These are phyloP conservation scores for Apiotrichum mycotoxinovorans DNA, from an alignment of 1,284 basidiomycete genomes.

Conservation along the genomic window DNA sequence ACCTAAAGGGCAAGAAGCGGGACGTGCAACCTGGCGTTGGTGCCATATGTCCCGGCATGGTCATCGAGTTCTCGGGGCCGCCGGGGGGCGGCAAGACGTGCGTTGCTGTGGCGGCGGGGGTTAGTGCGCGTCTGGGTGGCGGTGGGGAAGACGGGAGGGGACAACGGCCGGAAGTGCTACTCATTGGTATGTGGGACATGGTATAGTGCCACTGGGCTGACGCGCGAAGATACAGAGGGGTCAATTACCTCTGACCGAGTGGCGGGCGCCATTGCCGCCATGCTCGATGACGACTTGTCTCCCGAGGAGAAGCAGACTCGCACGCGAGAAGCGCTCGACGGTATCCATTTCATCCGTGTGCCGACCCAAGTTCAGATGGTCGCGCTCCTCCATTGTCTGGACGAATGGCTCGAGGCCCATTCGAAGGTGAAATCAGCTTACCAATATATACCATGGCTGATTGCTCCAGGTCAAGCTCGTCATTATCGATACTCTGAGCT, in stretches of 20 bases:
- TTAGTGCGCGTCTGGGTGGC: constrained; percentile 32
- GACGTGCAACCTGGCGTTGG: constrained; percentile 10
- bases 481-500: constrained; percentile 47
- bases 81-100: constrained; percentile 47
- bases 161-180: constrained; percentile 37
- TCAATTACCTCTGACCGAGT: constrained; percentile 36
- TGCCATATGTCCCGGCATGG: constrained; percentile 36
- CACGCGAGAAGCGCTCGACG: constrained; percentile 20
- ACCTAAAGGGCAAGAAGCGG: constrained; percentile 22
- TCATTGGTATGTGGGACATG: constrained; percentile 38
- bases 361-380: constrained; percentile 47
- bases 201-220: not conserved
- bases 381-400: constrained; percentile 41
- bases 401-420: constrained; percentile 42
- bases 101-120: constrained; percentile 28
- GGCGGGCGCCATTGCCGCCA: constrained; percentile 19
- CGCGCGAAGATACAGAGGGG: constrained; percentile 47
- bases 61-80: constrained; percentile 44
- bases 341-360: constrained; percentile 45
- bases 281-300: not conserved
- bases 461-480: constrained; percentile 46
- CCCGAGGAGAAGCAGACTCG: too few relatives aligned
- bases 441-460: not conserved
- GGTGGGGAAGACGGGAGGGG: constrained; percentile 9
- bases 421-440: constrained; percentile 23